phyloP scores from a whole-genome alignment of 805 yeast species.

The Geotrichum ghanense region DNA sequence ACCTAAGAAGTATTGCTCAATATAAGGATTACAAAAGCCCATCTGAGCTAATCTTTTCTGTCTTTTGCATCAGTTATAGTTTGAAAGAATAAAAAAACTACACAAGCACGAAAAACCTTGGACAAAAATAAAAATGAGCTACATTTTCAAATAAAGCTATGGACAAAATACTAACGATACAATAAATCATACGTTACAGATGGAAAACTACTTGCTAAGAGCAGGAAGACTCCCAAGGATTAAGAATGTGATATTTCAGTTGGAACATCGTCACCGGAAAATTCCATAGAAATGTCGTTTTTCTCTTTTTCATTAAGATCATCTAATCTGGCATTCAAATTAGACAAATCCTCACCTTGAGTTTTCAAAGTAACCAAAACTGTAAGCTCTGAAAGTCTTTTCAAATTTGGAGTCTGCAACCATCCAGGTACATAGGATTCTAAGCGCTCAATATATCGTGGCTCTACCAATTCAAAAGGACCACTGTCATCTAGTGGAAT shows the following conservation, averaged over 20 bases:
- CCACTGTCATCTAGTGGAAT: constrained; percentile 31
- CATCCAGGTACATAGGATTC: constrained; percentile 81
- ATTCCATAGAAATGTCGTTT: neutral
- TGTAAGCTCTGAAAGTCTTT: constrained; percentile 72
- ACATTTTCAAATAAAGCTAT: too few relatives aligned
- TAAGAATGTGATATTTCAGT: neutral
- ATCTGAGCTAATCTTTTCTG: too few relatives aligned
- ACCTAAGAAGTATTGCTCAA: too few relatives aligned
- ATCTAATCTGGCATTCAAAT: neutral
- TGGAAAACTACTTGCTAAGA: too few relatives aligned
- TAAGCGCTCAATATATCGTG: constrained; percentile 60
- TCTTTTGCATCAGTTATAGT: too few relatives aligned
- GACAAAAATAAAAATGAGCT: too few relatives aligned
- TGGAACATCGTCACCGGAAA: constrained; percentile 1
- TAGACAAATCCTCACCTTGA: neutral
- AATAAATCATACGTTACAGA: too few relatives aligned
- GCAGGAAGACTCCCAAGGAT: too few relatives aligned
- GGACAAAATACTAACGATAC: too few relatives aligned
- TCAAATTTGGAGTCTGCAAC: constrained; percentile 78
- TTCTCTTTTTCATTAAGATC: neutral
- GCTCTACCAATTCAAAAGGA: constrained; percentile 30
- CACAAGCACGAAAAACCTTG: too few relatives aligned
- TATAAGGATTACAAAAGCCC: too few relatives aligned
- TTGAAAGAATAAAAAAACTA: too few relatives aligned
- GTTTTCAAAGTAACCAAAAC: constrained; percentile 17